Evolutionary conservation across 495 filamentous ascomycete genomes (phyloP).

Genomic region (Chaetomium fimeti): DNA sequence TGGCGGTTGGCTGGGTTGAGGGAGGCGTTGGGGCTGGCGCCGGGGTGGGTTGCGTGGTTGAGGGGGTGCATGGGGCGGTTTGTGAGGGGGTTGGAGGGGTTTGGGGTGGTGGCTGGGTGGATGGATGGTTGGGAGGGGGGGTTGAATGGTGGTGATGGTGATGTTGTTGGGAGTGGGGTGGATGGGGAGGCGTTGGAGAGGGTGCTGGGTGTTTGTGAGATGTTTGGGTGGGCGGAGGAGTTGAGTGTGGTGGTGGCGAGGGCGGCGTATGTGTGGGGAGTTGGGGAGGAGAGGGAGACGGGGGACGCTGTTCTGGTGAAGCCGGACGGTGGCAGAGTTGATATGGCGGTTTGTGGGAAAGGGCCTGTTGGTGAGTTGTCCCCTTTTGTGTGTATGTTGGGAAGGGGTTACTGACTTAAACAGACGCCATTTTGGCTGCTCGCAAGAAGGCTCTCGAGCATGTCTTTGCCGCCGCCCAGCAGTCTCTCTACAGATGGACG

Average conservation of each 20-base stretch:
- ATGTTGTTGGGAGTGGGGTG: background rate
- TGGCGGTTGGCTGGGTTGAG: conserved; percentile 12
- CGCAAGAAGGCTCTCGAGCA: background rate
- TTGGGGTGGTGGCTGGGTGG: background rate
- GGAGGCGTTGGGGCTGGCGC: background rate
- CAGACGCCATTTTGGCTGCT: conserved; percentile 16
- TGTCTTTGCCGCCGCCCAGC: background rate
- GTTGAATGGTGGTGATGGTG: background rate
- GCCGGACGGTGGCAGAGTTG: conserved; percentile 11
- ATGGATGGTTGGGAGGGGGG: background rate
- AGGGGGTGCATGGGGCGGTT: conserved; percentile 9
- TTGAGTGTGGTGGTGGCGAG: conserved; percentile 3
- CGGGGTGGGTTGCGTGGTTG: conserved; percentile 5
- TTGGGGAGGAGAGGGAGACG: conserved; percentile 8
- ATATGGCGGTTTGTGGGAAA: background rate
- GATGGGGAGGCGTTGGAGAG: conserved; percentile 10
- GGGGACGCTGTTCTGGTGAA: conserved; percentile 12
- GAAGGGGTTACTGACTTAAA: background rate
- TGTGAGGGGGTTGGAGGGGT: background rate
- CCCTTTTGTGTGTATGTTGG: background rate
- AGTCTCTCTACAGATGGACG: conserved; percentile 3
- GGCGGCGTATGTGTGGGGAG: conserved; percentile 20
- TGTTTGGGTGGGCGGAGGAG: conserved; percentile 16
- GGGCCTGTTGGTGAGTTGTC: conserved; percentile 9
- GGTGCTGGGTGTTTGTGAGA: conserved; percentile 8